Evolutionary conservation across 225 moss, liverwort and hornwort genomes (phyloP).

Genomic region (Ulota crispa): DNA sequence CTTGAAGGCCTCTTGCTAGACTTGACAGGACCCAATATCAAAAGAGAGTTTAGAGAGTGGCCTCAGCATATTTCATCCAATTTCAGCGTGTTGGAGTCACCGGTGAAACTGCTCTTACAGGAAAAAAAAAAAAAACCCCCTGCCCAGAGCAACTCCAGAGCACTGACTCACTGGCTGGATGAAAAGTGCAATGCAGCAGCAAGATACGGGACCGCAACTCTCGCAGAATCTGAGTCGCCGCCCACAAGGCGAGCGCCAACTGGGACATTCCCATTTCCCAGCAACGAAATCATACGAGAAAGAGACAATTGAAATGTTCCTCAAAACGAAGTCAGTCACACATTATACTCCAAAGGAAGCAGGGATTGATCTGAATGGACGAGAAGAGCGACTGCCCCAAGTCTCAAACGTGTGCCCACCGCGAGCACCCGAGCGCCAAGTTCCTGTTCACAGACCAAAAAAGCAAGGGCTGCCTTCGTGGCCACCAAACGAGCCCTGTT

Average conservation of each 20-base stretch:
- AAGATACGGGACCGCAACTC: not conserved
- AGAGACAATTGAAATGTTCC: not conserved
- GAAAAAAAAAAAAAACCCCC: too few species aligned
- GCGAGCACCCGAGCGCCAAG: not conserved
- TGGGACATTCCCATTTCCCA: not conserved
- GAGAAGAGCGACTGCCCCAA: not conserved
- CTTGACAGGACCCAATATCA: too few species aligned
- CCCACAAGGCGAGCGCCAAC: not conserved
- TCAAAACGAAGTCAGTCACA: too few species aligned
- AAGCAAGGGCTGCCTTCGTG: slow-evolving; percentile 15
- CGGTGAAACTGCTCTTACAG: too few species aligned
- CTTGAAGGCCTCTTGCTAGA: too few species aligned
- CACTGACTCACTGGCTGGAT: not conserved
- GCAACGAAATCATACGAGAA: not conserved
- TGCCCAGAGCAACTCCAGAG: not conserved
- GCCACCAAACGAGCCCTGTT: slow-evolving; percentile 4
- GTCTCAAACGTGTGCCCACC: not conserved
- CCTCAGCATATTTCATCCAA: too few species aligned
- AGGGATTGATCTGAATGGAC: not conserved
- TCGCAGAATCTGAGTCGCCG: not conserved
- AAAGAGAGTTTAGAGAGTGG: too few species aligned
- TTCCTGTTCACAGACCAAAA: not conserved
- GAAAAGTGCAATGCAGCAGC: not conserved
- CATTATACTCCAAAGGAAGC: not conserved
- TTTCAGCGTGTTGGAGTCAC: too few species aligned